These are phyloP conservation scores for Kwoniella sp. DNA, from an alignment of 768 basidiomycete species.

Conservation along the genomic window DNA sequence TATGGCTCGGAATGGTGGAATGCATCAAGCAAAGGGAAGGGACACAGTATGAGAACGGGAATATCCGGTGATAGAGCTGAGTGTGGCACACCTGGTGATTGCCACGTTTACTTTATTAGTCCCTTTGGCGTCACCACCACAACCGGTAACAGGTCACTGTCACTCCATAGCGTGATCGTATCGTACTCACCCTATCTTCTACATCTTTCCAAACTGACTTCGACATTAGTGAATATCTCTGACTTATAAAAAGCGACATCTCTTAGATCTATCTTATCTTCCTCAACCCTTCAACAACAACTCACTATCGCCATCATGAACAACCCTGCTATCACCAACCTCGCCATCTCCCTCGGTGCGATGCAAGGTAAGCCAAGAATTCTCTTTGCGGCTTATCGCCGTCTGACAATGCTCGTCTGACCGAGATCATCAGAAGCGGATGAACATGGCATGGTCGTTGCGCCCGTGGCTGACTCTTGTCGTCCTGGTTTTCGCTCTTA, in stretches of 20 bases:
- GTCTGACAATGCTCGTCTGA: background rate
- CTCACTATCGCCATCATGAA: slow-evolving; percentile 37
- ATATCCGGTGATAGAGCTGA: slow-evolving; percentile 5
- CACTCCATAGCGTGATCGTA: background rate
- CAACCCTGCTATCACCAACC: slow-evolving; percentile 64
- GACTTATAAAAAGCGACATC: too few relatives aligned
- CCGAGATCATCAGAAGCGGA: background rate
- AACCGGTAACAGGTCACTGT: too few relatives aligned
- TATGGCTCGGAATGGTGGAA: background rate
- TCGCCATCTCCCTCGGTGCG: slow-evolving; percentile 85
- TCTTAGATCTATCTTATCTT: slow-evolving; percentile 1
- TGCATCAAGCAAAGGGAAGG: background rate
- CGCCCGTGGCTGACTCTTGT: too few relatives aligned
- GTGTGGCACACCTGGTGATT: slow-evolving; percentile 18
- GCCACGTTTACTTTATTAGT: too few relatives aligned
- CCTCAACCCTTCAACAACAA: background rate
- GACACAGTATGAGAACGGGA: slow-evolving; percentile 14
- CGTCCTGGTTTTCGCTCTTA: too few relatives aligned
- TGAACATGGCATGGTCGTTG: background rate
- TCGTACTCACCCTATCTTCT: slow-evolving; percentile 1
- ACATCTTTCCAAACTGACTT: slow-evolving; percentile 23
- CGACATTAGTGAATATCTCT: too few relatives aligned
- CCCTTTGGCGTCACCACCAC: too few relatives aligned
- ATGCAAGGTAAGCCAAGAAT: slow-evolving; percentile 71
- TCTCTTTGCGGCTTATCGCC: background rate